A percentile compares a stretch with the other conserved stretches of the same genome.
Evolutionary conservation across 2,329 filamentous ascomycete genomes (phyloP).

Genomic region (Sporothrix euskadiensis): DNA sequence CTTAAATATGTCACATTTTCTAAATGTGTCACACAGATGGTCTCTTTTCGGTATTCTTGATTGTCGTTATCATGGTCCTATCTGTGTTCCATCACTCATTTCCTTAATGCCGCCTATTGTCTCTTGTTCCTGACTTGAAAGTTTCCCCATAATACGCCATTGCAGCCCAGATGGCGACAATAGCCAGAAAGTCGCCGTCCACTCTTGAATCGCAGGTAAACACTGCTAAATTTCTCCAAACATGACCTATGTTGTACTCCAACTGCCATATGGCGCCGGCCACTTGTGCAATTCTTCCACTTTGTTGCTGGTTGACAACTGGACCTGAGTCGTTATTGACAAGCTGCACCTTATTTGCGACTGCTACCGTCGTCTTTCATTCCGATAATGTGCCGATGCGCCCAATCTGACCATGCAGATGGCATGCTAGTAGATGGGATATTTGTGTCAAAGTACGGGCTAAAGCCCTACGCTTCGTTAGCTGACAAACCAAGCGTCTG

Average conservation of each 20-base stretch:
- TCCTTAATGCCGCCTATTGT: not conserved
- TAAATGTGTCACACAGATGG: not conserved
- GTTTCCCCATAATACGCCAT: not conserved
- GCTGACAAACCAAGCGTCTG: constrained; percentile 5
- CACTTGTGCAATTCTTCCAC: not conserved
- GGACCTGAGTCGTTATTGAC: not conserved
- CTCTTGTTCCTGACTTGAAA: not conserved
- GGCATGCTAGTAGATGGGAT: not conserved
- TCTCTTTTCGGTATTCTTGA: not conserved
- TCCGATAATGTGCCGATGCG: not conserved
- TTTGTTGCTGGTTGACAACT: not conserved
- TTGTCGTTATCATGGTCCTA: not conserved
- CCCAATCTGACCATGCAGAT: not conserved
- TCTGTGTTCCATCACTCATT: not conserved
- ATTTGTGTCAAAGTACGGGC: not conserved
- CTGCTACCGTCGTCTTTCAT: not conserved
- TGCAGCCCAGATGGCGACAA: constrained; percentile 10
- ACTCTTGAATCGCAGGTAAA: not conserved
- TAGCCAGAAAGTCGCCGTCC: not conserved
- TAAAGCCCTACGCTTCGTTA: not conserved
- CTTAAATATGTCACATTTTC: not conserved
- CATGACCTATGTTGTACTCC: not conserved
- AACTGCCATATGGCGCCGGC: not conserved
- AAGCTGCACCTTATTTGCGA: too few species aligned
- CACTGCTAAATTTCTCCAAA: not conserved